phyloP scores from a whole-genome alignment of 805 yeast genomes.

The Saccharomycopsis babjevae region DNA sequence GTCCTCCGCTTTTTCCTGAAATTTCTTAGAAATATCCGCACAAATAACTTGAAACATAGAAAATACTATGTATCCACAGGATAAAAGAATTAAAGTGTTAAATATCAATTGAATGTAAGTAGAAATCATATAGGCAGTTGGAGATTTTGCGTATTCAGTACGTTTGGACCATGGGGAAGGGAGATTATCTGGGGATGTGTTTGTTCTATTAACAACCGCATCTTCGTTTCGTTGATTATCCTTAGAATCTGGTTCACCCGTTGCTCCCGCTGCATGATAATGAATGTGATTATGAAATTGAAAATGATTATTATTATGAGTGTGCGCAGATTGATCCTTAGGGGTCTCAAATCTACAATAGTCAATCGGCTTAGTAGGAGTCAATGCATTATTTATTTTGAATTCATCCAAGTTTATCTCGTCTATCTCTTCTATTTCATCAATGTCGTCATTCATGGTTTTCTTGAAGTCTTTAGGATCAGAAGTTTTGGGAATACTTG shows the following conservation, averaged over 20 bases:
- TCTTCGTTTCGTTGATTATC: background rate
- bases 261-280: background rate
- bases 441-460: background rate
- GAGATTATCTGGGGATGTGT: slow-evolving; percentile 10
- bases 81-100: slow-evolving; percentile 38
- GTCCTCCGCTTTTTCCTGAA: slow-evolving; percentile 38
- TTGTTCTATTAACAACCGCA: background rate
- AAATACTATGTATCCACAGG: slow-evolving; percentile 35
- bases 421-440: background rate
- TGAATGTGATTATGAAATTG: background rate
- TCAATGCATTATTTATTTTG: background rate
- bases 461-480: background rate
- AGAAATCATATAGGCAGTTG: slow-evolving; percentile 41
- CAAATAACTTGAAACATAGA: slow-evolving; percentile 39
- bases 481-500: background rate
- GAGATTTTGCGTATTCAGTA: background rate
- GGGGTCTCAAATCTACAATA: background rate
- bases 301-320: background rate
- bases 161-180: slow-evolving; percentile 15
- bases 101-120: slow-evolving; percentile 51
- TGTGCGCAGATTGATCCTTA: background rate
- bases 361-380: background rate
- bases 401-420: background rate
- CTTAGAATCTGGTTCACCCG: background rate
- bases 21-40: slow-evolving; percentile 41